Evolutionary conservation across 345 rosid species (phyloP), one percentile per base, ranked within the genome.

Genomic region (Boechera retrofracta): DNA sequence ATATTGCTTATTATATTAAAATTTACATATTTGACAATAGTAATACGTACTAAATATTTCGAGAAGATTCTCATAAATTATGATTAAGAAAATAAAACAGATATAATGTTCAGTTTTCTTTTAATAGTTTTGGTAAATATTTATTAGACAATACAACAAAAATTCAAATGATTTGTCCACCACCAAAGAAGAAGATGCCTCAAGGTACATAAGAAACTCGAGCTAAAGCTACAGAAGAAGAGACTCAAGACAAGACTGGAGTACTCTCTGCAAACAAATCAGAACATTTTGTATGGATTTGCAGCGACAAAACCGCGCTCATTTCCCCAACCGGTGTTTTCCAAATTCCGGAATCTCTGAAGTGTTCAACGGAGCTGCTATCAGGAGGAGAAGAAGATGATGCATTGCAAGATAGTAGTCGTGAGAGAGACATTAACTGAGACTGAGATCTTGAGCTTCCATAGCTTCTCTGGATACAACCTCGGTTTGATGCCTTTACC

Each of bases 221-320:
- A 67, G 53, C 52, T 67, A 67, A 67, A 26, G 42, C 53, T 75
- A 75, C 42, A 28, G 26, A 67, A 24, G 57, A 70, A 44, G 60
- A 67, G n/a, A 28, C 81, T 83, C 79, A 53, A 54, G 8, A 33
- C 32, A 10, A 35, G 4, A 5, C 52, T 6, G 53, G 24, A 42
- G 57, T 51, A 67, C 31, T 67, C 75, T 83, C 78, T n/a, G 58
- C 41, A 64, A 51, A 80, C 47, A 83, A 35, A 71, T 81, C 77
- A 16, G 47, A 82, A 60, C 15, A 47, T 66, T 73, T 45, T 18
- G 83, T 3, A 3, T 79, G 79, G 2, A 66, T 74, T 26, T 88
- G 94, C 80, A 90, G 79, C 24, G 92, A 88, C 77, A 92, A 82
- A 16, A 90, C 72, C 65, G 44, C 39, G 58, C 83, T 86, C n/a